Evolutionary conservation across 164 flowering plant species (phyloP).

Genomic region (Aristolochia californica): DNA sequence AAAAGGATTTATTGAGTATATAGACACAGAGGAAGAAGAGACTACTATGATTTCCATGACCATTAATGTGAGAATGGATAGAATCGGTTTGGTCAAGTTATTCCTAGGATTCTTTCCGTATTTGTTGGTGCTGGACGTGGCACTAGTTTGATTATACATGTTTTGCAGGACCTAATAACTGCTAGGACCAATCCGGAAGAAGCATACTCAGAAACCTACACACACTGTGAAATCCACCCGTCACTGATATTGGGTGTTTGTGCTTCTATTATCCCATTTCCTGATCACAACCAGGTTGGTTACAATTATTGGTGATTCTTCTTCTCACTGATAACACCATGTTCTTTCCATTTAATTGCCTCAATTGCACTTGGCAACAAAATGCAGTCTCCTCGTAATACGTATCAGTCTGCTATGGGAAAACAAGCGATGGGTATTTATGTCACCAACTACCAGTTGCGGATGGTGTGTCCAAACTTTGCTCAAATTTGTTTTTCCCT

Average conservation of each 20-base stretch:
- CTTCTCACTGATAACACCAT: conserved; percentile 45
- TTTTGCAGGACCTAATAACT: conserved; percentile 63
- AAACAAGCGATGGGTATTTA: conserved; percentile 99
- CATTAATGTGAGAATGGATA: conserved; percentile 49
- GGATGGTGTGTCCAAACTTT: conserved; percentile 49
- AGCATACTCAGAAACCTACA: conserved; percentile 82
- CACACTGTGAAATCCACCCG: conserved; percentile 98
- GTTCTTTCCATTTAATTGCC: neutral
- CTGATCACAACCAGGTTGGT: conserved; percentile 91
- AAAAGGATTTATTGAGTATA: conserved; percentile 88
- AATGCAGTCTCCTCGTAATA: conserved; percentile 93
- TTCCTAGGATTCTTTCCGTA: neutral
- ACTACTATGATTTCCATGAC: conserved; percentile 98
- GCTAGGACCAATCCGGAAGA: conserved; percentile 76
- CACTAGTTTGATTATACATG: neutral
- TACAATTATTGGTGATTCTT: conserved; percentile 23
- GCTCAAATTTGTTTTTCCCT: no score
- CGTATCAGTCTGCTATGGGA: conserved; percentile 98
- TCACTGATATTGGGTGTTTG: conserved; percentile 96
- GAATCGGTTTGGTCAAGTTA: neutral
- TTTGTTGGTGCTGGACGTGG: neutral
- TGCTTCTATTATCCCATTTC: conserved; percentile 98
- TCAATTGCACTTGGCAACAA: neutral
- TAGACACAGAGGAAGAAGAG: conserved; percentile 97
- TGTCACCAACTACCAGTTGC: conserved; percentile 90